Evolutionary conservation across 495 filamentous ascomycete species (phyloP).

Genomic region (Penicillium steckii): DNA sequence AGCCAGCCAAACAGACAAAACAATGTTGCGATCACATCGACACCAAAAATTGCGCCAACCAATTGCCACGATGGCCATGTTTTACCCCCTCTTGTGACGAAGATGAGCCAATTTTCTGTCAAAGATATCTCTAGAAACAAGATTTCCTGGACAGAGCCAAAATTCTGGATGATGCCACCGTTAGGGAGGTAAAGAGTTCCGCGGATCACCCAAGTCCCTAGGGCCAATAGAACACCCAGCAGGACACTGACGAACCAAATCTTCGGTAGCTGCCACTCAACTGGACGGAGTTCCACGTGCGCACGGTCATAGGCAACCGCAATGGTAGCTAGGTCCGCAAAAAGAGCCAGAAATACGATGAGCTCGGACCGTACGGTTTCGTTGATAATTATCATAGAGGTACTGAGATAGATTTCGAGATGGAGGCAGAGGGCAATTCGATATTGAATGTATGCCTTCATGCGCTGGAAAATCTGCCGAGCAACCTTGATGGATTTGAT

Average conservation of each 20-base stretch:
- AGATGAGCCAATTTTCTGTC: constrained; percentile 79
- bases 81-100: constrained; percentile 70
- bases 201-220: constrained; percentile 69
- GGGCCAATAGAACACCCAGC: constrained; percentile 63
- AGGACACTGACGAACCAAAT: constrained; percentile 74
- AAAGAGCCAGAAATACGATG: constrained; percentile 77
- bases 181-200: constrained; percentile 62
- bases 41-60: constrained; percentile 66
- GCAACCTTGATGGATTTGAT: constrained; percentile 77
- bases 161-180: constrained; percentile 74
- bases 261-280: constrained; percentile 77
- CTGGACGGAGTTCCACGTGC: constrained; percentile 67
- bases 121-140: constrained; percentile 73
- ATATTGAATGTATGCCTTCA: constrained; percentile 81
- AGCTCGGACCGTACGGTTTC: constrained; percentile 65
- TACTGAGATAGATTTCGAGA: constrained; percentile 73
- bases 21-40: constrained; percentile 67
- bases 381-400: constrained; percentile 74
- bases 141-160: constrained; percentile 67
- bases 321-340: constrained; percentile 75
- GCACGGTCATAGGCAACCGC: constrained; percentile 77
- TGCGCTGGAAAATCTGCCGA: constrained; percentile 78
- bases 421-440: constrained; percentile 77
- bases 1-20: constrained; percentile 76
- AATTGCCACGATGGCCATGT: constrained; percentile 74